A percentile compares a stretch with the other conserved stretches of the same genome.
phyloP scores from a whole-genome alignment of 768 basidiomycete species.

The Royoungia palumana region DNA sequence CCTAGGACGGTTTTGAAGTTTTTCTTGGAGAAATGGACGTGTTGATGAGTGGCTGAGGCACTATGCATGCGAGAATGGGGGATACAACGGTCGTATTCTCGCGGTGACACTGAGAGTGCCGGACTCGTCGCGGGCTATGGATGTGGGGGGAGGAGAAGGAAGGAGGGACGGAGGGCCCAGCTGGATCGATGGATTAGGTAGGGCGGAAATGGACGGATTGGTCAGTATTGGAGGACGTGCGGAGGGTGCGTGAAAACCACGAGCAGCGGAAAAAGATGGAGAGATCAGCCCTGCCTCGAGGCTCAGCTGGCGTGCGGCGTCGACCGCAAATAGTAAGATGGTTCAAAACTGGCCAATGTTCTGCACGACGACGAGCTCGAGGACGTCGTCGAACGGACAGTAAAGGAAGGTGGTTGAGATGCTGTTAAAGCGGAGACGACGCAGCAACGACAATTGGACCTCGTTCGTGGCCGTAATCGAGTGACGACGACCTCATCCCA shows the following conservation, averaged over 20 bases:
- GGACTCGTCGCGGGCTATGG: constrained; percentile 27
- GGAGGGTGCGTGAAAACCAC: constrained; percentile 36
- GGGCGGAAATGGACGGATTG: constrained; percentile 30
- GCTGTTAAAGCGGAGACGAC: constrained; percentile 25
- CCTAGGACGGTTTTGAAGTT: constrained; percentile 50
- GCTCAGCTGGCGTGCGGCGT: constrained; percentile 19
- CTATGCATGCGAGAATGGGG: constrained; percentile 41
- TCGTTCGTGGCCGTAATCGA: too few relatives aligned
- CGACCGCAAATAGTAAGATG: constrained; percentile 22
- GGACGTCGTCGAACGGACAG: constrained; percentile 2
- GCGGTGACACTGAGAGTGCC: constrained; percentile 24
- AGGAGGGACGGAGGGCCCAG: constrained; percentile 25
- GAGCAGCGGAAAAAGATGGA: constrained; percentile 30
- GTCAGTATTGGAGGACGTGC: constrained; percentile 30
- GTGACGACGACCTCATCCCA: too few relatives aligned
- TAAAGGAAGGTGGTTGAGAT: constrained; percentile 16
- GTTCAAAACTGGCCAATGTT: constrained; percentile 13
- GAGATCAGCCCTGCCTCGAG: constrained; percentile 33
- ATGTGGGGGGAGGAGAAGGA: constrained; percentile 22
- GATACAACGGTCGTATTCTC: constrained; percentile 23
- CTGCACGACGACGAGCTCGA: neutral
- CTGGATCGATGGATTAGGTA: constrained; percentile 30
- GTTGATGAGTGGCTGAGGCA: constrained; percentile 36
- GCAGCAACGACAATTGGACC: neutral
- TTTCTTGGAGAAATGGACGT: constrained; percentile 38